Evolutionary conservation across 2,329 filamentous ascomycete species (phyloP).

Genomic region (Coleophoma crateriformis): DNA sequence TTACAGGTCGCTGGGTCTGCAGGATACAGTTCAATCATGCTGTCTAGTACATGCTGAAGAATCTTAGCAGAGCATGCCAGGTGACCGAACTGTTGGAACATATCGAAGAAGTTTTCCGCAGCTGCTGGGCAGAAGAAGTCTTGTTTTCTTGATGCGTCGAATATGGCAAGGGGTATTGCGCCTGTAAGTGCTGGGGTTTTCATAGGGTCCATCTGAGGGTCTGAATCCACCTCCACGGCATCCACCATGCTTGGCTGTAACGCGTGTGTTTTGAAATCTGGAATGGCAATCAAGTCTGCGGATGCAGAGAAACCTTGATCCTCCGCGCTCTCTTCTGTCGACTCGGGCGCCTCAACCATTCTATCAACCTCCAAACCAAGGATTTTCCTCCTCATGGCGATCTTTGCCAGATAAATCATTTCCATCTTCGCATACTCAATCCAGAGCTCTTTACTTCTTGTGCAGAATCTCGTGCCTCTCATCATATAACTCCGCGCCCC

Average conservation of each 20-base stretch:
- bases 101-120: slow-evolving; percentile 72
- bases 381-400: slow-evolving; percentile 67
- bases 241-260: slow-evolving; percentile 40
- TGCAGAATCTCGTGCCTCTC: slow-evolving; percentile 85
- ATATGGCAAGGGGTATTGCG: slow-evolving; percentile 90
- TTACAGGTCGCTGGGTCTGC: slow-evolving; percentile 57
- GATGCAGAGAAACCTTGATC: slow-evolving; percentile 18
- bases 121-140: slow-evolving; percentile 61
- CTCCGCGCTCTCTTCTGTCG: slow-evolving; percentile 41
- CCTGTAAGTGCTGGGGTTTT: slow-evolving; percentile 80
- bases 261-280: slow-evolving; percentile 36
- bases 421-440: slow-evolving; percentile 86
- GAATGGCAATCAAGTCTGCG: slow-evolving; percentile 52
- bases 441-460: slow-evolving; percentile 69
- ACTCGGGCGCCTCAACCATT: slow-evolving; percentile 34
- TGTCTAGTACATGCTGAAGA: slow-evolving; percentile 66
- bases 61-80: slow-evolving; percentile 62
- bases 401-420: slow-evolving; percentile 83
- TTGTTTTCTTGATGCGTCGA: slow-evolving; percentile 78
- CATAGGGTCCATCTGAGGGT: slow-evolving; percentile 26
- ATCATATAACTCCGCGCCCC: slow-evolving; percentile 82
- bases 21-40: slow-evolving; percentile 55
- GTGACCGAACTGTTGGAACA: slow-evolving; percentile 66
- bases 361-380: slow-evolving; percentile 52
- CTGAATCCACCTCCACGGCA: slow-evolving; percentile 48